A percentile compares a stretch with the other conserved stretches of the same genome.
These are phyloP conservation scores for Starmerella bombicola DNA, from an alignment of 805 yeast species.

Conservation along the genomic window DNA sequence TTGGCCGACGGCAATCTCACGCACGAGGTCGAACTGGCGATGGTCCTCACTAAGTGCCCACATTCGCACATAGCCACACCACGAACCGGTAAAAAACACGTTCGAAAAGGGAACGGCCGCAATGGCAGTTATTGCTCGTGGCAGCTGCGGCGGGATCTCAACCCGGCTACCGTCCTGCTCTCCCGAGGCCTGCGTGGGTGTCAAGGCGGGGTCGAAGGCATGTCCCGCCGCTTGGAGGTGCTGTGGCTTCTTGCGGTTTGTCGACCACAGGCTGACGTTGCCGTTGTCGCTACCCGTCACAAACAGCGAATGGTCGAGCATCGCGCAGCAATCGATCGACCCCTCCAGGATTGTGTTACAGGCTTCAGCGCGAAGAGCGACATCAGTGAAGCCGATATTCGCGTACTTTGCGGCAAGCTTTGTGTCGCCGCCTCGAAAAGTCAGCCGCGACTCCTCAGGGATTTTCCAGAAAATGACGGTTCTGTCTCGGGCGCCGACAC, in stretches of 20 bases:
- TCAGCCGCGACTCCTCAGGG: slow-evolving; percentile 84
- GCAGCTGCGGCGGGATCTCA: slow-evolving; percentile 53
- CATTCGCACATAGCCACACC: slow-evolving; percentile 61
- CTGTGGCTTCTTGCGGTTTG: slow-evolving; percentile 78
- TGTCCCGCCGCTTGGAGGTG: slow-evolving; percentile 60
- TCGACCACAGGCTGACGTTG: slow-evolving; percentile 75
- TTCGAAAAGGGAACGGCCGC: slow-evolving; percentile 77
- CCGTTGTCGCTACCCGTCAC: slow-evolving; percentile 96
- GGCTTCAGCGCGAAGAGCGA: neutral
- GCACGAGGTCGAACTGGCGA: slow-evolving; percentile 47
- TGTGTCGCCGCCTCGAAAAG: slow-evolving; percentile 81
- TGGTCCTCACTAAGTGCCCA: slow-evolving; percentile 64
- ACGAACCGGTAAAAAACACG: slow-evolving; percentile 76
- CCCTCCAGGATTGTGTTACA: slow-evolving; percentile 43
- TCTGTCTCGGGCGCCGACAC: slow-evolving; percentile 90
- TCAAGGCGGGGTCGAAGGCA: slow-evolving; percentile 46
- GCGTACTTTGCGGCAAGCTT: slow-evolving; percentile 24
- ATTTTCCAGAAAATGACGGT: slow-evolving; percentile 96
- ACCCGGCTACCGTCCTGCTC: slow-evolving; percentile 28
- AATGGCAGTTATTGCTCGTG: slow-evolving; percentile 75
- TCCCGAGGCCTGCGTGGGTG: slow-evolving; percentile 42
- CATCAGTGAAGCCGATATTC: neutral
- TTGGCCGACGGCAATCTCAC: slow-evolving; percentile 44
- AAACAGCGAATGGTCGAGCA: slow-evolving; percentile 87
- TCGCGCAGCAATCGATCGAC: slow-evolving; percentile 74